Conservation (phyloP, 345 rosid genomes). For the Brassica carinata region DNA sequence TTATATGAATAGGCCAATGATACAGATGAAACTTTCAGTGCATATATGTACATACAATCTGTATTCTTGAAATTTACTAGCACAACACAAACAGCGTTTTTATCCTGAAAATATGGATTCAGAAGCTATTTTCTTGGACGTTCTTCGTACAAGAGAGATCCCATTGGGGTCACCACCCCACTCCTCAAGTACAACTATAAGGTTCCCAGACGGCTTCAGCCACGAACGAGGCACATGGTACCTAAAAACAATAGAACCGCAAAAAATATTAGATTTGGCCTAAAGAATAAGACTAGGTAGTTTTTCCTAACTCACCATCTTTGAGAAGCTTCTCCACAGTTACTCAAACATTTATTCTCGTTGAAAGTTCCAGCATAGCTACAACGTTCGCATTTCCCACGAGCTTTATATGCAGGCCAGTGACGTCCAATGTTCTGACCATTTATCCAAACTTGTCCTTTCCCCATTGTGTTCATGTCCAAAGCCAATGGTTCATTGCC, state of each 20-base stretch:
- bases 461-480: slow-evolving; percentile 45
- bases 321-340: slow-evolving; percentile 93
- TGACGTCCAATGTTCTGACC: slow-evolving; percentile 41
- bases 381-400: slow-evolving; percentile 29
- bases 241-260: slow-evolving; percentile 46
- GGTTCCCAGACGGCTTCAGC: slow-evolving; percentile 76
- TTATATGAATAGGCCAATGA: background rate
- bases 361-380: slow-evolving; percentile 32
- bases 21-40: no score
- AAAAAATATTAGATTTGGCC: background rate
- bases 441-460: slow-evolving; percentile 45
- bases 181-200: slow-evolving; percentile 85
- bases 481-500: slow-evolving; percentile 41
- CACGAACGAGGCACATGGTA: slow-evolving; percentile 91
- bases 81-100: background rate
- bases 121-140: slow-evolving; percentile 27
- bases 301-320: slow-evolving; percentile 60
- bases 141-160: slow-evolving; percentile 71
- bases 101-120: background rate
- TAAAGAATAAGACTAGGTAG: background rate
- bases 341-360: slow-evolving; percentile 42
- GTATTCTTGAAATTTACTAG: background rate
- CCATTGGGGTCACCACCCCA: slow-evolving; percentile 92
- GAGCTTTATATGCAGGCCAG: slow-evolving; percentile 39
- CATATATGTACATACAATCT: background rate